phyloP scores from a whole-genome alignment of 139 green algal species.

The Edaphochlamys debaryana region DNA sequence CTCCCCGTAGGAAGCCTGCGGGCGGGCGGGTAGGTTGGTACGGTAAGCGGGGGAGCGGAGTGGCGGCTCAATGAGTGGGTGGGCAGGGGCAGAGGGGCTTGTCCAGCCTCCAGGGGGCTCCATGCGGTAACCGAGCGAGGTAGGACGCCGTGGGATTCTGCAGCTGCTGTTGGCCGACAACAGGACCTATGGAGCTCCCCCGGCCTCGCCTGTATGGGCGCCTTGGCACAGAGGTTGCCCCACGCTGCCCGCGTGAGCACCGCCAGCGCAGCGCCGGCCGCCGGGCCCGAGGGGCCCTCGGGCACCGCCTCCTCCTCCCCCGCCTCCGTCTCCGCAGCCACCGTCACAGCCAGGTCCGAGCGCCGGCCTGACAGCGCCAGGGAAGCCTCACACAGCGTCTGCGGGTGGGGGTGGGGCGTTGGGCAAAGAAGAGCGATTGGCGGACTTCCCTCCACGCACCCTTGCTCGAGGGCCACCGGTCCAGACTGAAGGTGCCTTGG shows the following conservation, averaged over 20 bases:
- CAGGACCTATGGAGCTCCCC: too few relatives aligned
- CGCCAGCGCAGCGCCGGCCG: background rate
- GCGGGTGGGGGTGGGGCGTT: background rate
- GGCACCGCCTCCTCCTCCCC: background rate
- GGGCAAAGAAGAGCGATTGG: background rate
- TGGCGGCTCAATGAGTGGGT: too few relatives aligned
- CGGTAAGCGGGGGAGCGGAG: too few relatives aligned
- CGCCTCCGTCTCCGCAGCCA: background rate
- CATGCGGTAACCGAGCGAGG: too few relatives aligned
- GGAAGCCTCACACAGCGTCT: conserved; percentile 15
- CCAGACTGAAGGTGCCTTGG: too few relatives aligned
- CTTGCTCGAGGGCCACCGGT: too few relatives aligned
- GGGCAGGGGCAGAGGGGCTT: too few relatives aligned
- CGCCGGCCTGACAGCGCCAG: conserved; percentile 2
- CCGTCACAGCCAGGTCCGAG: background rate
- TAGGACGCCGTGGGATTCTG: too few relatives aligned
- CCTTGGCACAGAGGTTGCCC: conserved; percentile 11
- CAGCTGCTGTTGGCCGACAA: too few relatives aligned
- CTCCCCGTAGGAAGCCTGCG: background rate
- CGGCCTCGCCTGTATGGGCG: background rate
- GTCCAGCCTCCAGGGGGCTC: too few relatives aligned
- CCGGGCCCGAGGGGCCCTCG: background rate
- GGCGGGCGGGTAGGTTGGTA: too few relatives aligned
- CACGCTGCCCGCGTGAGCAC: background rate
- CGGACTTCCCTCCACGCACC: background rate